Evolutionary conservation across 495 filamentous ascomycete species (phyloP), one percentile per base, ranked within the genome.

Genomic region (Astrocystis sublimbata): DNA sequence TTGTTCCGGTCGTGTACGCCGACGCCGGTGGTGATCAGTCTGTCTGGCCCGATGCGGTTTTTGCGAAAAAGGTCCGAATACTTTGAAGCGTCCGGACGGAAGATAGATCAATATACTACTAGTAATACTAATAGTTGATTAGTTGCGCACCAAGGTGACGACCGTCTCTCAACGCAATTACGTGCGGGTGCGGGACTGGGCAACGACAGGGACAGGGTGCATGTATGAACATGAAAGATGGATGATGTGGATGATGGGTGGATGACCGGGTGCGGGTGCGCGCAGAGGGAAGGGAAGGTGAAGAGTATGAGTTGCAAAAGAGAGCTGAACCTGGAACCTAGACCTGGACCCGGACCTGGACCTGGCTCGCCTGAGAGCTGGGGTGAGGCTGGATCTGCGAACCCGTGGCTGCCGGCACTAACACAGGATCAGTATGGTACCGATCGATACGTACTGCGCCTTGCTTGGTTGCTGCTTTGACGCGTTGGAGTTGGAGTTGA

Each of bases 1-100:
- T 61, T n/a, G 58, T 60, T 60, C 17, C 58, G 58, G 58, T 51
- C 9, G 36, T 53, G 47, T 43, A 36, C 38, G 26, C 53, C 17
- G 38, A 45, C 47, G 28, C 41, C 26, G 28, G 49, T 49, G 12
- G 15, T 17, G 46, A 30, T 49, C 46, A 15, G 28, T 13, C 46
- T 30, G 28, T 13, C 9, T 50, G 43, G 13, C 42, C 30, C 30
- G 43, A 47, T 36, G 24, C 9, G 46, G 21, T 7, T n/a, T 12
- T 23, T 43, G 3, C 8, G 43, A 24, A 4, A n/a, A 47, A 13
- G 43, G 23, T 17, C 28, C 5, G 26, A 50, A 28, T 31, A 28
- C 6, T 28, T 19, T 17, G 35, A 23, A 9, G n/a, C n/a, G n/a
- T n/a, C 31, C 28, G 50, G 30, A n/a, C 23, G 13, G 31, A 38